Evolutionary conservation across 1,284 basidiomycete species (phyloP).

Genomic region (Pisolithus thermaeus): DNA sequence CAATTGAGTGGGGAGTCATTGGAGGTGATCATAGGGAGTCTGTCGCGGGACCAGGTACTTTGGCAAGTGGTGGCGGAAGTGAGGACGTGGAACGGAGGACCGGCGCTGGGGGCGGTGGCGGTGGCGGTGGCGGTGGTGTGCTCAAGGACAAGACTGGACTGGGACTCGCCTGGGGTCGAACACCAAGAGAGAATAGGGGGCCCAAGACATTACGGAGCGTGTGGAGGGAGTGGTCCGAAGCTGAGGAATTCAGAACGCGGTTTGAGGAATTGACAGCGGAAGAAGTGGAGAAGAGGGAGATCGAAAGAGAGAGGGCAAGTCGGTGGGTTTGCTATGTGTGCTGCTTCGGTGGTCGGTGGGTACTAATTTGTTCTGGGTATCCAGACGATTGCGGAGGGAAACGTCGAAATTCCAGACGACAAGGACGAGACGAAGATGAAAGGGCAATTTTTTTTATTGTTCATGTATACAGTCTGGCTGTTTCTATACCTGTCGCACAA

Average conservation of each 20-base stretch:
- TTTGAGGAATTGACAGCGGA: constrained; percentile 84
- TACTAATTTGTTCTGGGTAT: constrained; percentile 5
- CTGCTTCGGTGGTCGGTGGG: not conserved
- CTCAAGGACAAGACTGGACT: constrained; percentile 76
- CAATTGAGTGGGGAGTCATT: constrained; percentile 87
- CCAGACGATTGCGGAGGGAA: constrained; percentile 64
- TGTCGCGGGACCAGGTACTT: constrained; percentile 7
- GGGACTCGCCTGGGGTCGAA: constrained; percentile 63
- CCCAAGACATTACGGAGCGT: constrained; percentile 82
- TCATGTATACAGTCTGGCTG: no score
- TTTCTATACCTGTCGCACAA: no score
- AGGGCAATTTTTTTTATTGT: not conserved
- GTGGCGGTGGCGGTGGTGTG: constrained; percentile 27
- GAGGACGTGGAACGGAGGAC: constrained; percentile 20
- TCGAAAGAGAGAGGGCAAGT: constrained; percentile 78
- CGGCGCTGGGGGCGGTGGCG: constrained; percentile 30
- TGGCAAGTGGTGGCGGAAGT: constrained; percentile 23
- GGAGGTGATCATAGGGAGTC: constrained; percentile 43
- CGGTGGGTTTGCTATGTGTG: constrained; percentile 38
- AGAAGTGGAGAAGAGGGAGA: constrained; percentile 84
- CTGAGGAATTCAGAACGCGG: constrained; percentile 86
- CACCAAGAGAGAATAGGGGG: constrained; percentile 66
- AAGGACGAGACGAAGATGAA: constrained; percentile 38
- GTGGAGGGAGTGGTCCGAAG: constrained; percentile 94
- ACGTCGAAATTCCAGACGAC: constrained; percentile 69